Base-by-base conservation (phyloP, 768 basidiomycete species). In the Kwoniella shandongensis region DNA sequence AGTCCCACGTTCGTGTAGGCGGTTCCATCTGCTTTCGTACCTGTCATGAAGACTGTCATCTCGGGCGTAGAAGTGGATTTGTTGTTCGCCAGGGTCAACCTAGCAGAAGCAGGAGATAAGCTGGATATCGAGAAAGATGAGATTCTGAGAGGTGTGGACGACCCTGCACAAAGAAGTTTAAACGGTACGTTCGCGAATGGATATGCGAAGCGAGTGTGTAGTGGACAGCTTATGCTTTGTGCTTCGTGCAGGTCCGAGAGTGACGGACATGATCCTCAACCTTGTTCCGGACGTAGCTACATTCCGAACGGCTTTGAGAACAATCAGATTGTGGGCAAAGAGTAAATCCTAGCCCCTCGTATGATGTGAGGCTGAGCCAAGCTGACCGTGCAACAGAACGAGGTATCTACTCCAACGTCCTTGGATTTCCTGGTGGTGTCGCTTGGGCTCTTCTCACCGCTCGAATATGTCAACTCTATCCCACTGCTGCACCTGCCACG, bases 361-460 rank as follows among this genome's bases (percentile, higher is more conserved):
- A 13, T 30, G 13, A 13, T 42, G 23, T n/a, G n/a, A n/a, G n/a
- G n/a, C n/a, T n/a, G 13, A 32, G 32, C 11, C 20, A 2, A n/a
- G 25, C 50, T 51, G 40, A 44, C 32, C 27, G 10, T n/a, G 32
- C 15, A 23, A 40, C 70, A 97, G 93, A 86, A 67, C 83, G 92
- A 78, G 96, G 93, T 23, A 94, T 99, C 59, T 97, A 97, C 77
- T 94, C 92, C 0, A 99, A 99, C 76, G 91, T 97, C 11, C 91
- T 91, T 67, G 96, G 94, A 18, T 99, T 98, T 77, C 83, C 94
- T 29, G 96, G 96, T 54, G 96, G 96, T 70, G 94, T 98, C 1
- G 94, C 93, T 26, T 99, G 96, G 96, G 90, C 94, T 3, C 88
- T 98, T 81, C 84, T 98, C 38, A 93, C 97, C n/a, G 96, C 96